Percentiles rank a stretch among this genome's conserved stretches.
phyloP scores from a whole-genome alignment of 345 rosid genomes.

The Syzygium aqueum region DNA sequence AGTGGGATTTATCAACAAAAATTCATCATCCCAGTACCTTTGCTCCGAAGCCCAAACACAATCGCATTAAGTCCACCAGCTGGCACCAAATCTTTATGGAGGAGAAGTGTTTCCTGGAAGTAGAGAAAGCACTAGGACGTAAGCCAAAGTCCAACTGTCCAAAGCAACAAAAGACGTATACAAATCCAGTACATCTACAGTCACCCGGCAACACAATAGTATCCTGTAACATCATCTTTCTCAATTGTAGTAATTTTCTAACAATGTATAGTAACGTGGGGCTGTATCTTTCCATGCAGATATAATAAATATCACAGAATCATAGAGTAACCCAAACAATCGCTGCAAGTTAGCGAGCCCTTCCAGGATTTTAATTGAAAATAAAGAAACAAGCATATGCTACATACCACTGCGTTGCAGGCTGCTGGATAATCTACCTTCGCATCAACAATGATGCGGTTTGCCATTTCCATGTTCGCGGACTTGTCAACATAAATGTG shows the following conservation, averaged over 20 bases:
- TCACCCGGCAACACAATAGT: background rate
- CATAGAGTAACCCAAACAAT: background rate
- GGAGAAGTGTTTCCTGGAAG: slow-evolving; percentile 87
- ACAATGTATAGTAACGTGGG: background rate
- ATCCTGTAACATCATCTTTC: background rate
- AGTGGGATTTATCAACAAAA: background rate
- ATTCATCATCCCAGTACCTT: slow-evolving; percentile 35
- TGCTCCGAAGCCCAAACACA: slow-evolving; percentile 38
- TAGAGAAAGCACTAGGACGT: background rate
- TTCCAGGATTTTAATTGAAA: background rate
- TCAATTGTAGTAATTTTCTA: background rate
- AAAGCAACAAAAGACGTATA: background rate
- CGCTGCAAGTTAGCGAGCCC: background rate
- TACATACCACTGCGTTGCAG: slow-evolving; percentile 88
- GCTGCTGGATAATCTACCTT: slow-evolving; percentile 96
- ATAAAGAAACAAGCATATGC: background rate
- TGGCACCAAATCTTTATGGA: slow-evolving; percentile 74
- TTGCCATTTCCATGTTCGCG: slow-evolving; percentile 78
- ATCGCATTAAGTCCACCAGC: slow-evolving; percentile 49
- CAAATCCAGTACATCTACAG: background rate
- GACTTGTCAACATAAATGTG: slow-evolving; percentile 87
- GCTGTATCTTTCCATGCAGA: background rate
- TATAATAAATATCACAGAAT: background rate
- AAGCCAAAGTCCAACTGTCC: background rate
- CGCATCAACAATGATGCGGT: slow-evolving; percentile 76